phyloP scores from a whole-genome alignment of 805 yeast genomes.

The Gaillardinia entomophila region DNA sequence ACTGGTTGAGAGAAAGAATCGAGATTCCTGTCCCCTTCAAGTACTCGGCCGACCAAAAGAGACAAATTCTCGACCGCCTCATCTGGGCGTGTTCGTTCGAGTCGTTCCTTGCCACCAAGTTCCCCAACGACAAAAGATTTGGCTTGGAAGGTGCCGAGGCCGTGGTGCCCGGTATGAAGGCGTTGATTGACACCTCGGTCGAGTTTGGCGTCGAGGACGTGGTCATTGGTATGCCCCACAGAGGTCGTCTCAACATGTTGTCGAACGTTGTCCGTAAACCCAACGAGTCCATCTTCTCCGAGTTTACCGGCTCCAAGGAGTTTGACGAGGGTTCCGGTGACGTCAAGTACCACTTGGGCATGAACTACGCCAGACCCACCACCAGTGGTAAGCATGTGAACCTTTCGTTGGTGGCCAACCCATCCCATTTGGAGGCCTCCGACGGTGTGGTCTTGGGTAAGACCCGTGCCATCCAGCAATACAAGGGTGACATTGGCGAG shows the following conservation, averaged over 20 bases:
- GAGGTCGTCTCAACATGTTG: conserved; percentile 97
- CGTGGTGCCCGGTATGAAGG: conserved; percentile 94
- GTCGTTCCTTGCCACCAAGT: conserved; percentile 85
- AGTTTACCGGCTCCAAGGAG: neutral
- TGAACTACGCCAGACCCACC: conserved; percentile 22
- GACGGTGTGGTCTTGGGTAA: conserved; percentile 98
- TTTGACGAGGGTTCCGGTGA: neutral
- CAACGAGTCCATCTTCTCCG: neutral
- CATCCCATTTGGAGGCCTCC: conserved; percentile 98
- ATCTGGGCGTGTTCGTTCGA: conserved; percentile 97
- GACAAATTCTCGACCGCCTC: conserved; percentile 92
- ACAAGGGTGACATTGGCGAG: conserved; percentile 78
- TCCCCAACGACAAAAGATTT: conserved; percentile 97
- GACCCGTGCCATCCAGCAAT: conserved; percentile 92
- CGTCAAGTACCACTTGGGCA: neutral
- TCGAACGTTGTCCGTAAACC: conserved; percentile 53
- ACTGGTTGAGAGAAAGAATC: conserved; percentile 95
- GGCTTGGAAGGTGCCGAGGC: conserved; percentile 99
- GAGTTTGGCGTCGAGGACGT: conserved; percentile 92
- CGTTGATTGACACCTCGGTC: conserved; percentile 89
- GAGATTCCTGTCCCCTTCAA: conserved; percentile 87
- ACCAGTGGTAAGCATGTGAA: conserved; percentile 96
- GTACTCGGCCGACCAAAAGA: conserved; percentile 82
- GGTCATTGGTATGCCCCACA: conserved; percentile 98
- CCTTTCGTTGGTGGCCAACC: conserved; percentile 95